These are phyloP conservation scores for Nicotiana tabacum DNA, from an alignment of 257 asterid genomes.

Conservation along the genomic window DNA sequence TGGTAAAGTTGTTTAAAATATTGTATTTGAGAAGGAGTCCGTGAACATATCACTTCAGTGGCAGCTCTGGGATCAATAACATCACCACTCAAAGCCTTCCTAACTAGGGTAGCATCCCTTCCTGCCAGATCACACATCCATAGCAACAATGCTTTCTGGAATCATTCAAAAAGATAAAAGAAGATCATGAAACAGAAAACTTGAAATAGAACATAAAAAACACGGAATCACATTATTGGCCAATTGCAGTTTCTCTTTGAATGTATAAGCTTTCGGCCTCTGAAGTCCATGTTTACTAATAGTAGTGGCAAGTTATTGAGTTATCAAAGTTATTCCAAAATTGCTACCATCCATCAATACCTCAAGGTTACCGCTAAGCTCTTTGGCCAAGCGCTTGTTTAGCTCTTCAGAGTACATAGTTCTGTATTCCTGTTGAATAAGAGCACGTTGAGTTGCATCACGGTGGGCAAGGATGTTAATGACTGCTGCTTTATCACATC, in stretches of 20 bases:
- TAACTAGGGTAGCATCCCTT: slow-evolving; percentile 69
- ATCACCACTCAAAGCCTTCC: slow-evolving; percentile 45
- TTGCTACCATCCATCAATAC: slow-evolving; percentile 24
- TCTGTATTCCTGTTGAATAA: slow-evolving; percentile 79
- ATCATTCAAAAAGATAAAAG: slow-evolving; percentile 2
- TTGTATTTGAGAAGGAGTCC: slow-evolving; percentile 75
- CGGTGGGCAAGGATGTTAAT: slow-evolving; percentile 81
- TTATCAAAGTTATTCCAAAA: not conserved
- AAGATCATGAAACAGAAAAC: not conserved
- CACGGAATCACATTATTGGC: not conserved
- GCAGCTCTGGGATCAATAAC: slow-evolving; percentile 55
- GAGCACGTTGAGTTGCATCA: slow-evolving; percentile 72
- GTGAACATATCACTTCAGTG: slow-evolving; percentile 89
- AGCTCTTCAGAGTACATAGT: slow-evolving; percentile 68
- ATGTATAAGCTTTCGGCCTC: not conserved
- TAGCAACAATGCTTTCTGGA: slow-evolving; percentile 68
- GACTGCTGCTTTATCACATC: slow-evolving; percentile 83
- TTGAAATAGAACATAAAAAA: not conserved
- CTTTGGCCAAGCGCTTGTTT: slow-evolving; percentile 65
- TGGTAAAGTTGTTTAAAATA: slow-evolving; percentile 64
- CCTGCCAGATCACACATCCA: slow-evolving; percentile 93
- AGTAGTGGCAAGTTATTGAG: not conserved
- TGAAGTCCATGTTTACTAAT: not conserved
- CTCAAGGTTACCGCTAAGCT: slow-evolving; percentile 77
- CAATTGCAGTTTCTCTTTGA: not conserved